These are phyloP conservation scores for Fonsecaea monophora DNA, from an alignment of 2,329 filamentous ascomycete species.

Conservation along the genomic window DNA sequence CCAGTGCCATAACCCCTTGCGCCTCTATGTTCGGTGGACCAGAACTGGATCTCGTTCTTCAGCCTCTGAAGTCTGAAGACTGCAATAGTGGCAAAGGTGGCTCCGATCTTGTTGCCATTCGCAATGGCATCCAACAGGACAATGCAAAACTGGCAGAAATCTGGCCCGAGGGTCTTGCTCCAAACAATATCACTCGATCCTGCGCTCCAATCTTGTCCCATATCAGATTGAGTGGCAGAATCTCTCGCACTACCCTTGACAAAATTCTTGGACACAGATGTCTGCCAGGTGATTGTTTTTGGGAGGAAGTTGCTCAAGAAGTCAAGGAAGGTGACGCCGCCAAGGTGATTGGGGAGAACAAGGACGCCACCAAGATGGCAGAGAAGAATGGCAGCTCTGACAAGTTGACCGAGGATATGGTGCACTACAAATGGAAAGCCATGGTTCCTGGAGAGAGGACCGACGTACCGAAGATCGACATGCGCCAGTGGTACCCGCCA, in stretches of 20 bases:
- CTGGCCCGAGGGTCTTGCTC: neutral
- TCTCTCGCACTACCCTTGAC: neutral
- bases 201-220: slow-evolving; percentile 8
- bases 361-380: neutral
- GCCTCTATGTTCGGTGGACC: slow-evolving; percentile 9
- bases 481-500: slow-evolving; percentile 12
- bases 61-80: neutral
- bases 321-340: neutral
- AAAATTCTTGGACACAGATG: slow-evolving; percentile 12
- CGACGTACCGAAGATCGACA: slow-evolving; percentile 10
- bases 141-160: slow-evolving; percentile 9
- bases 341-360: neutral
- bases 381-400: neutral
- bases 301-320: slow-evolving; percentile 2
- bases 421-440: slow-evolving; percentile 1
- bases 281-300: slow-evolving; percentile 9
- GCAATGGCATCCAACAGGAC: neutral
- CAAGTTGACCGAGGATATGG: neutral
- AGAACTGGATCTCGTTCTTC: slow-evolving; percentile 1
- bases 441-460: neutral
- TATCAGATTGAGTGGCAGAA: slow-evolving; percentile 15
- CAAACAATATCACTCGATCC: neutral
- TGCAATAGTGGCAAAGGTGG: neutral
- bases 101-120: neutral
- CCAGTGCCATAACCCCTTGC: slow-evolving; percentile 15